These are phyloP conservation scores for Leptographium galeiforme DNA, from an alignment of 2,329 filamentous ascomycete species.

Conservation along the genomic window DNA sequence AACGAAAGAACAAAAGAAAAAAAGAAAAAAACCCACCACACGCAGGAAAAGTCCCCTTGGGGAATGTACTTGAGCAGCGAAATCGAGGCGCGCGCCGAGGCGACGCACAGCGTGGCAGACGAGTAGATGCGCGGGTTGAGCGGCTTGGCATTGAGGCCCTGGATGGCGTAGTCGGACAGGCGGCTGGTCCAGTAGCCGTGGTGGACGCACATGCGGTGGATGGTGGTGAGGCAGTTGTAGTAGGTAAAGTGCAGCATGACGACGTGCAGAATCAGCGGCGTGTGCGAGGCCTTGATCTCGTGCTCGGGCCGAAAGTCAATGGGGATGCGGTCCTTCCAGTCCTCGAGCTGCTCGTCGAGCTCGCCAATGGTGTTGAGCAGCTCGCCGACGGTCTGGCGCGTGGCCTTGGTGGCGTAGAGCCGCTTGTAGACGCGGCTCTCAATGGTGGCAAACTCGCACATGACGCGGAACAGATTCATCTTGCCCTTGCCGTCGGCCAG, in stretches of 20 bases:
- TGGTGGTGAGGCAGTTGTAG: slow-evolving; percentile 94
- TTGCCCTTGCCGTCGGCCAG: slow-evolving; percentile 79
- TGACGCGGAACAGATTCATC: slow-evolving; percentile 85
- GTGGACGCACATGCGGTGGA: slow-evolving; percentile 96
- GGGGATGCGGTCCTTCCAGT: slow-evolving; percentile 93
- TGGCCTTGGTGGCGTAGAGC: slow-evolving; percentile 83
- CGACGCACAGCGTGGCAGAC: slow-evolving; percentile 82
- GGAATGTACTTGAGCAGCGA: slow-evolving; percentile 92
- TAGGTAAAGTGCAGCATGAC: slow-evolving; percentile 93
- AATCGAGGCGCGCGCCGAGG: slow-evolving; percentile 83
- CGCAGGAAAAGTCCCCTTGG: slow-evolving; percentile 84
- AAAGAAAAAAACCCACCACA: slow-evolving; percentile 53
- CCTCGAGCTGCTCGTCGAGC: slow-evolving; percentile 75
- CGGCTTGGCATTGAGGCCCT: slow-evolving; percentile 79
- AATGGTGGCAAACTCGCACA: slow-evolving; percentile 84
- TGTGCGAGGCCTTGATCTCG: slow-evolving; percentile 86
- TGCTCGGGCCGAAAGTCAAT: slow-evolving; percentile 94
- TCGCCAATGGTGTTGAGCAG: slow-evolving; percentile 92
- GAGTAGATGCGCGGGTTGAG: slow-evolving; percentile 91
- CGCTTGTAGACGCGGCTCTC: slow-evolving; percentile 89
- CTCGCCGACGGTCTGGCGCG: slow-evolving; percentile 84
- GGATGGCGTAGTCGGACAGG: slow-evolving; percentile 86
- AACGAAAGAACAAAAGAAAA: background rate
- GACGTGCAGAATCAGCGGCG: slow-evolving; percentile 84
- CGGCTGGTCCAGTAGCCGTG: slow-evolving; percentile 97